Evolutionary conservation across 2,329 filamentous ascomycete species (phyloP), one percentile per base, ranked within the genome.

Genomic region (Phyllosticta paracitricarpa): DNA sequence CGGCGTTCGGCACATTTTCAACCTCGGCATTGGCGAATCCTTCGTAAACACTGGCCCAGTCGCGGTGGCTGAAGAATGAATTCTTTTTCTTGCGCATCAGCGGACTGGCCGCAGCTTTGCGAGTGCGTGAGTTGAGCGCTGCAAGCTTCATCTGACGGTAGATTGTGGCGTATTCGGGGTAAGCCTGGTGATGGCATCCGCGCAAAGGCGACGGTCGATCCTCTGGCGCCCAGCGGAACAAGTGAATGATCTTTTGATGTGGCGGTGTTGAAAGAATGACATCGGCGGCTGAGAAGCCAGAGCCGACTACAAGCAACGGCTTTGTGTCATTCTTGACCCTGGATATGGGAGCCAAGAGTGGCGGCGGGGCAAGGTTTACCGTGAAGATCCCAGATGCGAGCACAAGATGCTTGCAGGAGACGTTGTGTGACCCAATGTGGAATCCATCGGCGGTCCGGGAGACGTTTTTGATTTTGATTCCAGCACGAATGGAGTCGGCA

Each of bases 201-300:
- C 80, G 79, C 12, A 86, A 70, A 2, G 83, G 83, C 0, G 82
- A 84, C 0, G 82, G 82, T 19, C 77, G 76, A 4, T 73, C 75
- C 8, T 82, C 76, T 0, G 82, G 81, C n/a, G 77, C 75, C 83
- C 83, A 86, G 68, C 81, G 81, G 69, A 80, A 86, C 58, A 84
- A 68, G 65, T 86, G 83, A n/a, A 85, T 70, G 53, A 86, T 78
- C 59, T 76, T 80, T 55, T 79, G 79, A n/a, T 72, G 66, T 14
- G 74, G 69, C 28, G 78, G 73, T 22, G 79, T 75, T 5, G 82
- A 84, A 51, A 84, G 80, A 57, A 85, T 84, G 3, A 81, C 75
- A 71, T 86, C 83, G 26, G 83, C 83, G 2, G 83, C 83, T 2
- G 82, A 83, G 69, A 85, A 86, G 0, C 83, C 83, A 8, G 83